These are phyloP conservation scores for Byssothecium circinans DNA, from an alignment of 2,329 filamentous ascomycete species.

Conservation along the genomic window DNA sequence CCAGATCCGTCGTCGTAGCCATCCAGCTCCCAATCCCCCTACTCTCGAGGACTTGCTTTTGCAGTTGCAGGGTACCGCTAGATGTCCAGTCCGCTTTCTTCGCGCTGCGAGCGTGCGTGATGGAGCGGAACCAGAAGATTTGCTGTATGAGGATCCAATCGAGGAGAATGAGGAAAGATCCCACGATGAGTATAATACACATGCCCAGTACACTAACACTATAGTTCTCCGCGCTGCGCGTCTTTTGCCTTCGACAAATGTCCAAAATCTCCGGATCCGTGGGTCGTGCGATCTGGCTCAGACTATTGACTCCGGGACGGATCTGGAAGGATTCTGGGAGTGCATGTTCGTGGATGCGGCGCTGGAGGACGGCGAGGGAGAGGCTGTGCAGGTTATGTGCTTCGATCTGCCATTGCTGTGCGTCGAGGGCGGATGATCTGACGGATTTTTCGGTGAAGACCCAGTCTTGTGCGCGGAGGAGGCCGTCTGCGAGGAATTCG, in stretches of 20 bases:
- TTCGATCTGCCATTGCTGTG: constrained; percentile 22
- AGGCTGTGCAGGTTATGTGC: constrained; percentile 25
- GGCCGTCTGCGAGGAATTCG: constrained; percentile 11
- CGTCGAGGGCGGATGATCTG: constrained; percentile 12
- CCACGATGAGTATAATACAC: constrained; percentile 20
- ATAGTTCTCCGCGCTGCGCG: constrained; percentile 16
- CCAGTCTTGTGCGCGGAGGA: constrained; percentile 22
- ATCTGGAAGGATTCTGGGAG: constrained; percentile 18
- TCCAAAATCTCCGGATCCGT: constrained; percentile 13
- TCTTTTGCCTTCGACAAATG: constrained; percentile 21
- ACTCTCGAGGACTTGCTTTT: constrained; percentile 17
- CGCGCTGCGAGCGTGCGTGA: constrained; percentile 5
- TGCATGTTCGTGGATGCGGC: constrained; percentile 19
- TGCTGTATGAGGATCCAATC: constrained; percentile 22
- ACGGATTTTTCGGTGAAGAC: constrained; percentile 12
- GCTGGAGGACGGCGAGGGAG: constrained; percentile 24
- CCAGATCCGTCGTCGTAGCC: background rate
- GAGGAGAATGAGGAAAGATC: constrained; percentile 20
- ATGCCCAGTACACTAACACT: constrained; percentile 25
- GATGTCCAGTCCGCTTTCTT: constrained; percentile 22
- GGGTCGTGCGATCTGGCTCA: constrained; percentile 9
- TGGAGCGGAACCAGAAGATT: constrained; percentile 17
- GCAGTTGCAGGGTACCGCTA: constrained; percentile 18
- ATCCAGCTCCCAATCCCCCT: constrained; percentile 1
- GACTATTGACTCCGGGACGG: constrained; percentile 9